Evolutionary conservation across 768 basidiomycete genomes (phyloP).

Genomic region (Dentipellis fragilis): DNA sequence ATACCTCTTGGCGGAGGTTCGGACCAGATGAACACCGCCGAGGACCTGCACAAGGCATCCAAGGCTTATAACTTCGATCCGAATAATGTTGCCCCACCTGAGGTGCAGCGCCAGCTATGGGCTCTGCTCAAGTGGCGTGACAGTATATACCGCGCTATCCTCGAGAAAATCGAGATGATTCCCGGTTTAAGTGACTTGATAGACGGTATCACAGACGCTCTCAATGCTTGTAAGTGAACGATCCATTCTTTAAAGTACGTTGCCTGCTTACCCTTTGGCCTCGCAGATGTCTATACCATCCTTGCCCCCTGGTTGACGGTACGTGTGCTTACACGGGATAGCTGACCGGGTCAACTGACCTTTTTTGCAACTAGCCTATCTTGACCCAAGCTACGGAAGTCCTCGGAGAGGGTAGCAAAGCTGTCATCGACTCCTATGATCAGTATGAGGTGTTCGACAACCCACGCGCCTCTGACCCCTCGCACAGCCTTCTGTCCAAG

Average conservation of each 20-base stretch:
- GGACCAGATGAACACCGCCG: constrained; percentile 42
- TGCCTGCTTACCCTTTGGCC: not conserved
- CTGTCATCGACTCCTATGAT: constrained; percentile 59
- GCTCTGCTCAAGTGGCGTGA: constrained; percentile 58
- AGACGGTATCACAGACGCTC: constrained; percentile 51
- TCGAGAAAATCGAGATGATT: constrained; percentile 52
- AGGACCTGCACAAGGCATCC: constrained; percentile 42
- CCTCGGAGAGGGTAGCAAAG: constrained; percentile 53
- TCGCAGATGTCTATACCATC: constrained; percentile 50
- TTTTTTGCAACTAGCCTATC: constrained; percentile 35
- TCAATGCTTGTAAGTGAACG: constrained; percentile 49
- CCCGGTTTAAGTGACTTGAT: constrained; percentile 49
- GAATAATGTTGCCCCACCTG: constrained; percentile 49
- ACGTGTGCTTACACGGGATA: constrained; percentile 9
- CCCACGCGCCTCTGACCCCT: constrained; percentile 58
- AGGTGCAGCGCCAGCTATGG: constrained; percentile 47
- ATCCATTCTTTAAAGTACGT: not conserved
- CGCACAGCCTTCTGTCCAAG: constrained; percentile 65
- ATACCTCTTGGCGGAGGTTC: constrained; percentile 37
- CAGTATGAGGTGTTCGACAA: constrained; percentile 67
- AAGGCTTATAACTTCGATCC: constrained; percentile 58
- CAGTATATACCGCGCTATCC: constrained; percentile 39
- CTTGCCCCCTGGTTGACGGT: constrained; percentile 58
- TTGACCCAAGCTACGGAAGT: constrained; percentile 45
- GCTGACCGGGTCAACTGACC: not conserved